Conservation (phyloP, 208 protist genomes). For the Trypanosoma platydactyli region DNA sequence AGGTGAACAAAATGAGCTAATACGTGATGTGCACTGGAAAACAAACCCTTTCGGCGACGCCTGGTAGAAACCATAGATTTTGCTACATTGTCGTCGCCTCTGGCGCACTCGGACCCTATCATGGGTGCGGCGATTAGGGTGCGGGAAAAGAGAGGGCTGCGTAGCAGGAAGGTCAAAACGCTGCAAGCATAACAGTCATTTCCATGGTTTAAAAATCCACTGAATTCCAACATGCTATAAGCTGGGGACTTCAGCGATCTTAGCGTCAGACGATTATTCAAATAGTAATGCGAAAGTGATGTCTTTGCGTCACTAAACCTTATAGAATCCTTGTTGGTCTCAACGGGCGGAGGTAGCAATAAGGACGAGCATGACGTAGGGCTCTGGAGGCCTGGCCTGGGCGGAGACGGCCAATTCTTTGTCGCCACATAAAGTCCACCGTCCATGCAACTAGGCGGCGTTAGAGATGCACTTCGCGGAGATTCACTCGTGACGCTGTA, state of each 20-base stretch:
- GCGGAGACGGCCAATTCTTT: no score
- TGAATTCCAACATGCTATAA: constrained; percentile 31
- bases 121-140: constrained; percentile 38
- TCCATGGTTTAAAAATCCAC: constrained; percentile 73
- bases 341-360: neutral
- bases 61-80: no score
- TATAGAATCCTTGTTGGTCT: neutral
- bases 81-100: no score
- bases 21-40: constrained; percentile 3
- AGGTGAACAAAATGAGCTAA: constrained; percentile 3
- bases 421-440: neutral
- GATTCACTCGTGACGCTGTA: constrained; percentile 10
- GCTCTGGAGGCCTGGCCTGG: no score
- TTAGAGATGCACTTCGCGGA: neutral
- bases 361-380: no score
- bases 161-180: constrained; percentile 72
- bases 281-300: neutral
- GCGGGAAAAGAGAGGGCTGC: constrained; percentile 48
- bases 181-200: constrained; percentile 89
- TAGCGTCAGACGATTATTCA: neutral
- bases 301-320: neutral
- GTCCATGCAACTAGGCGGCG: neutral
- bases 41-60: neutral
- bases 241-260: neutral
- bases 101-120: neutral